Evolutionary conservation across 768 basidiomycete genomes (phyloP).

Genomic region (Naematelia aurantialba): DNA sequence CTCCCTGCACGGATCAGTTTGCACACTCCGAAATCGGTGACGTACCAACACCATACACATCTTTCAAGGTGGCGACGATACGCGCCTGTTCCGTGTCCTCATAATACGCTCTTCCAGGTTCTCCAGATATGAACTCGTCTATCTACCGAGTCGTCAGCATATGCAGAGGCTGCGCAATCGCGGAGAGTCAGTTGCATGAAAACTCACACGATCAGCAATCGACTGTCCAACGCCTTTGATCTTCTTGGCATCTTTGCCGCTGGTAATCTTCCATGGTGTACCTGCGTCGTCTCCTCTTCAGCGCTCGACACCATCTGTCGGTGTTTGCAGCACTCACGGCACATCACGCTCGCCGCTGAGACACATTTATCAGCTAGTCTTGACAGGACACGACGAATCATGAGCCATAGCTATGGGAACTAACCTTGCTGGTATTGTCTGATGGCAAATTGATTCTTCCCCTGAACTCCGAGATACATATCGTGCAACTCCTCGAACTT

Average conservation of each 20-base stretch:
- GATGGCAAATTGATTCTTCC: conserved; percentile 37
- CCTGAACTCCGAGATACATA: conserved; percentile 27
- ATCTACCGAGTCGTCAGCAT: conserved; percentile 35
- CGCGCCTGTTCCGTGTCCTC: conserved; percentile 38
- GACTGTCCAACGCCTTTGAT: conserved; percentile 42
- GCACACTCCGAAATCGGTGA: too few species aligned
- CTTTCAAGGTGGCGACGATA: conserved; percentile 58
- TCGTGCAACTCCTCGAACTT: conserved; percentile 41
- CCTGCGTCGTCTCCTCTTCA: conserved; percentile 15
- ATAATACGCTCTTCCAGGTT: conserved; percentile 29
- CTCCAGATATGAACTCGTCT: conserved; percentile 37
- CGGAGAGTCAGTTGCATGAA: neutral
- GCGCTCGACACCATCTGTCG: neutral
- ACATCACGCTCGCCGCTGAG: conserved; percentile 29
- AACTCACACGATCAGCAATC: conserved; percentile 37
- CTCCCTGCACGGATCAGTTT: conserved; percentile 51
- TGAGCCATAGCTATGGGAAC: too few species aligned
- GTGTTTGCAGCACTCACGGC: conserved; percentile 21
- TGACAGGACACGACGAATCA: conserved; percentile 4
- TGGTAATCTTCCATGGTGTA: conserved; percentile 33
- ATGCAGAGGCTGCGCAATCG: too few species aligned
- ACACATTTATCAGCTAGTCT: conserved; percentile 4
- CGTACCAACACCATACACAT: conserved; percentile 83
- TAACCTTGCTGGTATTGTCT: conserved; percentile 29
- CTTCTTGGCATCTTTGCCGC: conserved; percentile 23